Percentiles rank a stretch among this genome's conserved stretches.
These are phyloP conservation scores for Saccharomycopsis fodiens DNA, from an alignment of 805 yeast genomes.

Conservation along the genomic window DNA sequence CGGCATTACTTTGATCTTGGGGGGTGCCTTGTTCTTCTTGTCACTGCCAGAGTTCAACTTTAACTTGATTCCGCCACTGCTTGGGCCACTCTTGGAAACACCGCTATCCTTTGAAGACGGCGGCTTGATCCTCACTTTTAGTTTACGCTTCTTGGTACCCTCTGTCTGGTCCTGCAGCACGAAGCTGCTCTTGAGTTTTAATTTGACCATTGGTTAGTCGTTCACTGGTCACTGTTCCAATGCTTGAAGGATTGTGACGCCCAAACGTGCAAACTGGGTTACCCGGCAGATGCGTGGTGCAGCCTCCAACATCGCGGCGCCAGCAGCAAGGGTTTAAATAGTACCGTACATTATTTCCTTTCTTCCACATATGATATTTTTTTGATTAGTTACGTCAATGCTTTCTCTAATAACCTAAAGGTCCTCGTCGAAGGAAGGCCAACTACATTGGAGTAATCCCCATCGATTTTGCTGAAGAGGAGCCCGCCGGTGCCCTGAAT, in stretches of 20 bases:
- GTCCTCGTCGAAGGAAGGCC: slow-evolving; percentile 59
- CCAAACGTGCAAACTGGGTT: no score
- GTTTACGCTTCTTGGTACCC: slow-evolving; percentile 23
- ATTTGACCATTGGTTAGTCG: slow-evolving; percentile 7
- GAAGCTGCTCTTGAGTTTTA: slow-evolving; percentile 3
- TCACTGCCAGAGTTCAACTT: slow-evolving; percentile 4
- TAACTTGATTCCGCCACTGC: slow-evolving; percentile 9
- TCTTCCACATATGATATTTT: no score
- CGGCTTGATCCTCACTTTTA: slow-evolving; percentile 35
- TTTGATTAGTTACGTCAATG: not conserved
- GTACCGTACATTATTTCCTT: no score
- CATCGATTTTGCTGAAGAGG: slow-evolving; percentile 54
- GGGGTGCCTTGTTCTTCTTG: slow-evolving; percentile 17
- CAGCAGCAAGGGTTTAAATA: no score
- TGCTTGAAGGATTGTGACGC: no score
- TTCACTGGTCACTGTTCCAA: no score
- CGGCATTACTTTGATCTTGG: slow-evolving; percentile 48
- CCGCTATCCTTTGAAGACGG: not conserved
- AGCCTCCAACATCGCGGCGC: no score
- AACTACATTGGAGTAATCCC: slow-evolving; percentile 81
- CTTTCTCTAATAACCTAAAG: slow-evolving; percentile 2
- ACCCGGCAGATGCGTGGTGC: no score
- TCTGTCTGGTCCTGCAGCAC: not conserved
- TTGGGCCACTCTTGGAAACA: slow-evolving; percentile 1
- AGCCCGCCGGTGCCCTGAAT: slow-evolving; percentile 69